phyloP scores from a whole-genome alignment of 495 filamentous ascomycete genomes.

The Wilcoxina mikolae region DNA sequence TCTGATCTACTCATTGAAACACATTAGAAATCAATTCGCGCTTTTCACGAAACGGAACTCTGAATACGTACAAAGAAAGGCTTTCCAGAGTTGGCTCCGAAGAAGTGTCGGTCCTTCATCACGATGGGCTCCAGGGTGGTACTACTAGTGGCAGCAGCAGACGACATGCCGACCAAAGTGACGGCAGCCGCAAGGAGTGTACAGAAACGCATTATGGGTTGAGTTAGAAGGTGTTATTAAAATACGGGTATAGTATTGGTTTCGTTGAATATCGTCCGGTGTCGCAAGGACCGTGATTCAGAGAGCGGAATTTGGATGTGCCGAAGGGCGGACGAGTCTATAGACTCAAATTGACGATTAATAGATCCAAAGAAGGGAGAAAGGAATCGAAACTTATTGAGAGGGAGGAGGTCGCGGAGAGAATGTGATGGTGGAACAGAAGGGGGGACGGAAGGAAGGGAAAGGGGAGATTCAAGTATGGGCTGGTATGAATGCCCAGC shows the following conservation, averaged over 20 bases:
- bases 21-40: conserved; percentile 32
- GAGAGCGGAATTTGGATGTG: not conserved
- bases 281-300: not conserved
- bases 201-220: conserved; percentile 22
- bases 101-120: conserved; percentile 35
- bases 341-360: not conserved
- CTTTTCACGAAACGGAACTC: conserved; percentile 56
- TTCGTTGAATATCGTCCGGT: not conserved
- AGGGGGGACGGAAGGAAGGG: not conserved
- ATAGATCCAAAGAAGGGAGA: too few species aligned
- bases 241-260: not conserved
- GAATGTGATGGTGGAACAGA: too few species aligned
- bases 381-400: not conserved
- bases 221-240: not conserved
- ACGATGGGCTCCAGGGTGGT: conserved; percentile 45
- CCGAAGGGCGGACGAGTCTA: conserved; percentile 2
- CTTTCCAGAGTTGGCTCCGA: conserved; percentile 11
- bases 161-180: conserved; percentile 30
- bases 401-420: not conserved
- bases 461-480: not conserved
- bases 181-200: conserved; percentile 32
- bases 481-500: not conserved
- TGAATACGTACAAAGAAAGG: conserved; percentile 29
- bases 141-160: too few species aligned
- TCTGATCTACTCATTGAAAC: too few species aligned